Conservation (phyloP, 2,329 filamentous ascomycete species). For the Aspergillus caelatus region DNA sequence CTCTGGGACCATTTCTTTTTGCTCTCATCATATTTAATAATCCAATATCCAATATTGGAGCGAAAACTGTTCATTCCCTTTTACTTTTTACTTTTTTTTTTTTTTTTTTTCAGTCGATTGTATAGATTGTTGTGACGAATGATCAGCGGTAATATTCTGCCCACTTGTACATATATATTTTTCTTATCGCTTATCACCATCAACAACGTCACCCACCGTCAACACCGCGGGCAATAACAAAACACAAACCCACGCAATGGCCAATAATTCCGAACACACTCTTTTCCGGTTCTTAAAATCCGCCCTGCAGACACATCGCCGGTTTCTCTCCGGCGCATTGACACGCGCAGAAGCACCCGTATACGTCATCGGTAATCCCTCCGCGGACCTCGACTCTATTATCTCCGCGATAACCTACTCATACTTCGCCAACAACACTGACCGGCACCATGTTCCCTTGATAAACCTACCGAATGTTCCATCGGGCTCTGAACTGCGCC, state of each 20-base stretch:
- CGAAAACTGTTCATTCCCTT: no score
- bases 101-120: neutral
- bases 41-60: no score
- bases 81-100: neutral
- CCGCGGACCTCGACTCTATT: conserved; percentile 65
- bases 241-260: conserved; percentile 4
- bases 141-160: neutral
- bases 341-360: conserved; percentile 30
- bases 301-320: conserved; percentile 33
- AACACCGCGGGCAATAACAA: neutral
- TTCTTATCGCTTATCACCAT: neutral
- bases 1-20: neutral
- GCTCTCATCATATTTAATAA: no score
- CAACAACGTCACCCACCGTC: neutral
- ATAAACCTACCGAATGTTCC: conserved; percentile 57
- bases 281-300: conserved; percentile 43
- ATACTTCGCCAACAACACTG: conserved; percentile 54
- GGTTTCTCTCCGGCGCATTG: conserved; percentile 27
- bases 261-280: conserved; percentile 14
- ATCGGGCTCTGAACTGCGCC: conserved; percentile 51
- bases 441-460: conserved; percentile 57
- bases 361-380: conserved; percentile 48
- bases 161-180: neutral
- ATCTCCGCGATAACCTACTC: conserved; percentile 64
- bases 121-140: no score